Evolutionary conservation across 2,329 filamentous ascomycete genomes (phyloP).

Genomic region (Fusarium equiseti): DNA sequence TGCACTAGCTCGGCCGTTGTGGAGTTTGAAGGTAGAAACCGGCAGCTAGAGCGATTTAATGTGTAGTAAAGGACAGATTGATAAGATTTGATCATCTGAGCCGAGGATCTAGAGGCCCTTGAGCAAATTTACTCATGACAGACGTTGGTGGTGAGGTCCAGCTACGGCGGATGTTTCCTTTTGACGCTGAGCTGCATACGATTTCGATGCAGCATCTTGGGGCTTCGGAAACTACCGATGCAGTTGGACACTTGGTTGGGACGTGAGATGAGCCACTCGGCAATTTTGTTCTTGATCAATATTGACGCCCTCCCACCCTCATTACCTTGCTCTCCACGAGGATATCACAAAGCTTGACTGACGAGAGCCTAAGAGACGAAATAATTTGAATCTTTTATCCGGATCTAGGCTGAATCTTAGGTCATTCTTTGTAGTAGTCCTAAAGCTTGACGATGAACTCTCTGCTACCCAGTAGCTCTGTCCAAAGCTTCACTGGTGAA

Average conservation of each 20-base stretch:
- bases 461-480: not conserved
- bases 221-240: conserved; percentile 6
- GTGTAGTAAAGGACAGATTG: conserved; percentile 18
- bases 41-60: conserved; percentile 6
- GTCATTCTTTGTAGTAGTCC: not conserved
- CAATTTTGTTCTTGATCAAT: not conserved
- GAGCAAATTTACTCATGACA: not conserved
- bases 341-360: not conserved
- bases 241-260: not conserved
- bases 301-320: not conserved
- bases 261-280: not conserved
- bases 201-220: not conserved
- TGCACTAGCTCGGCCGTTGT: conserved; percentile 18
- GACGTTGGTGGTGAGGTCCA: conserved; percentile 9
- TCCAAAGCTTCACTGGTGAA: not conserved
- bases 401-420: not conserved
- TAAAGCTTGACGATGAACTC: not conserved
- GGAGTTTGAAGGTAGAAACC: conserved; percentile 17
- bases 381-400: not conserved
- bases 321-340: not conserved
- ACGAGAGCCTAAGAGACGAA: not conserved
- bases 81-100: conserved; percentile 13
- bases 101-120: conserved; percentile 1
- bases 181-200: conserved; percentile 16
- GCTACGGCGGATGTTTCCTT: not conserved